Evolutionary conservation across 345 rosid species (phyloP).

Genomic region (Hevea brasiliensis): DNA sequence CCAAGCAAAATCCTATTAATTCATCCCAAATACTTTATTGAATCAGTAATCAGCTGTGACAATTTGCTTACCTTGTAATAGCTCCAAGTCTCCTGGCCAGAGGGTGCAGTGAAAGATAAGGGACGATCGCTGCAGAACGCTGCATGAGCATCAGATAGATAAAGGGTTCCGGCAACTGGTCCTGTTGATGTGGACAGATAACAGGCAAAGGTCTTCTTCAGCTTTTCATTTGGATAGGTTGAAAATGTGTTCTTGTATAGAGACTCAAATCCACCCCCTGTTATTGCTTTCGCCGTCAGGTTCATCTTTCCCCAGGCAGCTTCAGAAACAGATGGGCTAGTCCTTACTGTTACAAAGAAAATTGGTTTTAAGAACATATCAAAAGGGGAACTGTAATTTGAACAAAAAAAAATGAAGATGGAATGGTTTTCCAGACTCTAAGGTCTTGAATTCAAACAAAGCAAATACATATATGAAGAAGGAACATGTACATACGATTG

Average conservation of each 20-base stretch:
- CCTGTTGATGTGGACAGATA: constrained; percentile 59
- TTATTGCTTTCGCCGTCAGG: constrained; percentile 50
- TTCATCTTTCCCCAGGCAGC: constrained; percentile 68
- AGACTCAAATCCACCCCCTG: constrained; percentile 59
- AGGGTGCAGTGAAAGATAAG: constrained; percentile 49
- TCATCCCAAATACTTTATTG: too few species aligned
- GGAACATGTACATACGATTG: constrained; percentile 31
- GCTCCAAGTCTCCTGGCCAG: constrained; percentile 61
- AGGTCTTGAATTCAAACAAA: too few species aligned
- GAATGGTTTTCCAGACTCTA: too few species aligned
- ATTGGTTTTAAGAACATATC: too few species aligned
- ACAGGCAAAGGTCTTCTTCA: constrained; percentile 56
- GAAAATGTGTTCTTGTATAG: constrained; percentile 51
- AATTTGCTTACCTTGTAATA: constrained; percentile 45
- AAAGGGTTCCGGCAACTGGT: constrained; percentile 61
- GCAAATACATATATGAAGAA: too few species aligned
- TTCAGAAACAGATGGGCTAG: constrained; percentile 46
- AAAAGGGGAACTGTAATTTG: too few species aligned
- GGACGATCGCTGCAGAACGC: constrained; percentile 73
- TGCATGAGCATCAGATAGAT: constrained; percentile 47
- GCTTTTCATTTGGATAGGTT: constrained; percentile 41
- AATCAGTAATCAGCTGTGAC: too few species aligned
- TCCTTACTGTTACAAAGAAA: constrained; percentile 34
- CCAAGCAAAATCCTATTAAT: too few species aligned
- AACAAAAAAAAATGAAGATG: too few species aligned